Conservation (phyloP, 2,329 filamentous ascomycete genomes). For the Alternaria incomplexa region DNA sequence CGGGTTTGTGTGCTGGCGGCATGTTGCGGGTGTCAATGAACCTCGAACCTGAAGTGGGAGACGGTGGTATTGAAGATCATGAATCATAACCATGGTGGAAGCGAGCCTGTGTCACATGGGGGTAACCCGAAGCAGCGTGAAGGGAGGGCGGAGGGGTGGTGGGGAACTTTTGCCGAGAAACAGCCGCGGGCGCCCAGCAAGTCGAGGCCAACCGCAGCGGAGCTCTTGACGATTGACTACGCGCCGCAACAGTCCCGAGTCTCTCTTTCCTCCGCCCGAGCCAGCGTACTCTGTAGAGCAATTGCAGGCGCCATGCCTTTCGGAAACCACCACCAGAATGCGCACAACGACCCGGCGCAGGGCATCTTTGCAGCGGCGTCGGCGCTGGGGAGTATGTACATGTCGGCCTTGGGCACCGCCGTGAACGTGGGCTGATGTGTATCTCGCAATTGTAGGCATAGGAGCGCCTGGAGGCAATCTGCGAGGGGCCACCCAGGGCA, state of each 20-base stretch:
- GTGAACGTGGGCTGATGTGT: conserved; percentile 8
- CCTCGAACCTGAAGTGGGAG: neutral
- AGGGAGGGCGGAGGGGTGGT: conserved; percentile 15
- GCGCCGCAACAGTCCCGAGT: conserved; percentile 16
- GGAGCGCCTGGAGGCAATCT: conserved; percentile 53
- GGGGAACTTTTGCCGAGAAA: conserved; percentile 16
- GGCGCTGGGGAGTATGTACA: conserved; percentile 48
- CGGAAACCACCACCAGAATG: conserved; percentile 44
- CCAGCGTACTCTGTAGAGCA: conserved; percentile 4
- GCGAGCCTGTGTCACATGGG: neutral
- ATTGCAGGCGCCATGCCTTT: conserved; percentile 45
- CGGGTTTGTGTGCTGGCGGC: conserved; percentile 28
- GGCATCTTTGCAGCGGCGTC: conserved; percentile 56
- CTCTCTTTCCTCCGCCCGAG: neutral
- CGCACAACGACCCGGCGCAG: conserved; percentile 45
- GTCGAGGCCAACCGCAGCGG: conserved; percentile 10
- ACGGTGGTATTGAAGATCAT: neutral
- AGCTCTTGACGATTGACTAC: conserved; percentile 5
- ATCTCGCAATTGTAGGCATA: conserved; percentile 36
- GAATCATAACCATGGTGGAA: neutral
- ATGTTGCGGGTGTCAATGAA: conserved; percentile 24
- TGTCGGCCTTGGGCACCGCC: neutral
- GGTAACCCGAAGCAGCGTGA: neutral
- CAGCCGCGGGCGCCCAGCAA: conserved; percentile 6
- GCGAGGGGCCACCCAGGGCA: conserved; percentile 47